Evolutionary conservation across 2,329 filamentous ascomycete genomes (phyloP), one percentile per base, ranked within the genome.

Genomic region (Aspergillus nomiae): DNA sequence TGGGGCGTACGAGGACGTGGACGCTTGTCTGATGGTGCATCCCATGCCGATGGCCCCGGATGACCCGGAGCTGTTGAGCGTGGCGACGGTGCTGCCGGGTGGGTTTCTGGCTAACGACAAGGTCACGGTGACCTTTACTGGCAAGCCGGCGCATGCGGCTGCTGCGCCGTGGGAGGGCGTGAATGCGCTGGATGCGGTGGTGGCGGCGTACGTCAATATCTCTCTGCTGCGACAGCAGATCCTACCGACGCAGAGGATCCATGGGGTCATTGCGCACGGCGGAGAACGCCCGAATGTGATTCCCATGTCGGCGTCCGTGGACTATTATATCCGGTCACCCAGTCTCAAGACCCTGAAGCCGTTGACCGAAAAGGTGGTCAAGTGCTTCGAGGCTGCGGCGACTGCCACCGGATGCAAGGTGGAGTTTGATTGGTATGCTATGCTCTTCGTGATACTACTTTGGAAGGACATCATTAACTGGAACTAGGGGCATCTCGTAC

Each of bases 171-270:
- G 85, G 85, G 76, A 84, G 16, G 86, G 85, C 0, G 79, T 84
- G 66, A 87, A 88, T 70, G 86, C 86, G 0, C 78, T 87, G 1
- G 86, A 88, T 67, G 85, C 85, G 0, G 75, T 86, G 16, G 77
- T 87, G 3, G 78, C 80, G 0, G 81, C 74, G 0, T 79, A 78
- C 63, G 70, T 74, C 30, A 74, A 72, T 54, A 73, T 87, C 12
- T 83, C 82, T 0, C 77, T 84, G 3, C 76, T 87, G 8, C 78
- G 86, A 2, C 85, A 87, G 71, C 85, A 87, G 70, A 81, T 84
- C 4, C 77, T 81, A 63, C 82, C 84, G 0, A 79, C 80, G 30
- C 78, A 83, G 65, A 80, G 81, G 34, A 77, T 85, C 19, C 82
- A 86, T 62, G 80, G 84, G 0, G 79, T 85, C 50, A 84, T 88